A percentile compares a stretch with the other conserved stretches of the same genome.
These are phyloP conservation scores for Lagenaria siceraria DNA, from an alignment of 306 rosid genomes.

Conservation along the genomic window DNA sequence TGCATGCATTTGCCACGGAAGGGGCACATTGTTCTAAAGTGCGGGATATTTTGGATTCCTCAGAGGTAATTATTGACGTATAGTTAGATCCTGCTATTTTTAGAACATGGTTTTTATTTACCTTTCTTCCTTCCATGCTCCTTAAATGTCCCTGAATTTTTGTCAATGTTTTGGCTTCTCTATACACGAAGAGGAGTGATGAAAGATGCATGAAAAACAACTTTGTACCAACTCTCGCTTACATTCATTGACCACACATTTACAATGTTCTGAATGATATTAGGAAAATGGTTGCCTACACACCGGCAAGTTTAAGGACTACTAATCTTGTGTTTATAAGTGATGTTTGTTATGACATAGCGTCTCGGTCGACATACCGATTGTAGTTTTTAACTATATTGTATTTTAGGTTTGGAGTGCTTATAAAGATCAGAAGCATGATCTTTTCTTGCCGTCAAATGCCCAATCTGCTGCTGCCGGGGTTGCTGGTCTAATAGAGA, in stretches of 20 bases:
- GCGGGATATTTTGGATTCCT: constrained; percentile 72
- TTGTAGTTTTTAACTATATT: background rate
- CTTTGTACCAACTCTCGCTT: background rate
- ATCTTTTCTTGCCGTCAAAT: constrained; percentile 94
- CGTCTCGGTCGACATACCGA: background rate
- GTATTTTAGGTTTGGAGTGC: constrained; percentile 91
- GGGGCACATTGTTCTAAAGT: constrained; percentile 98
- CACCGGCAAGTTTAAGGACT: background rate
- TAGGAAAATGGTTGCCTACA: background rate
- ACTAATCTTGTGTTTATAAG: background rate
- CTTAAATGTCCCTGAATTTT: background rate
- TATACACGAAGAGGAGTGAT: background rate
- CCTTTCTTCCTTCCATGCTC: background rate
- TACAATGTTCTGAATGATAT: background rate
- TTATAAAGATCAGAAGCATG: constrained; percentile 96
- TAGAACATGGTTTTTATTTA: background rate
- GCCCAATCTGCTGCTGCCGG: constrained; percentile 99
- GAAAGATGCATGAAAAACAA: background rate
- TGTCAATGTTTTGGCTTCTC: background rate
- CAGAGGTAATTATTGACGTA: constrained; percentile 46
- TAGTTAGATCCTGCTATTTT: background rate
- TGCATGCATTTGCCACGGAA: constrained; percentile 98
- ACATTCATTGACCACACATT: background rate
- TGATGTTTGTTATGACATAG: background rate
- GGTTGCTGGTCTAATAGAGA: constrained; percentile 91